These are phyloP conservation scores for barley (Hordeum vulgare) DNA, from an alignment of 176 grass and related monocot species.

Conservation along the genomic window MorexV3_pseudomolecules_assembly NC_058523.1:8955907-8956406, in stretches of 20 bases:
- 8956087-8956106: not conserved
- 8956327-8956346: not conserved
- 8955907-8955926: not conserved
- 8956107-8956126: not conserved
- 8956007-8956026: too few relatives aligned
- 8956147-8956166: not conserved
- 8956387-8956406: not conserved
- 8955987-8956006: too few relatives aligned
- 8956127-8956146: too few relatives aligned
- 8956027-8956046: too few relatives aligned
- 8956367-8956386: fast-evolving
- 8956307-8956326: not conserved
- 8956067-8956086: not conserved
- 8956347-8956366: not conserved
- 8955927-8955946: too few relatives aligned
- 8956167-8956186: not conserved
- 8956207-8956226: not conserved
- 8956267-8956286: not conserved
- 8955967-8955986: too few relatives aligned
- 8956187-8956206: not conserved
- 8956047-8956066: too few relatives aligned
- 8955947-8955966: too few relatives aligned
- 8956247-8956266: not conserved
- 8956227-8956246: too few relatives aligned
- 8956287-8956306: not conserved